Conservation (phyloP, 768 basidiomycete genomes). For the Mycena floridula region DNA sequence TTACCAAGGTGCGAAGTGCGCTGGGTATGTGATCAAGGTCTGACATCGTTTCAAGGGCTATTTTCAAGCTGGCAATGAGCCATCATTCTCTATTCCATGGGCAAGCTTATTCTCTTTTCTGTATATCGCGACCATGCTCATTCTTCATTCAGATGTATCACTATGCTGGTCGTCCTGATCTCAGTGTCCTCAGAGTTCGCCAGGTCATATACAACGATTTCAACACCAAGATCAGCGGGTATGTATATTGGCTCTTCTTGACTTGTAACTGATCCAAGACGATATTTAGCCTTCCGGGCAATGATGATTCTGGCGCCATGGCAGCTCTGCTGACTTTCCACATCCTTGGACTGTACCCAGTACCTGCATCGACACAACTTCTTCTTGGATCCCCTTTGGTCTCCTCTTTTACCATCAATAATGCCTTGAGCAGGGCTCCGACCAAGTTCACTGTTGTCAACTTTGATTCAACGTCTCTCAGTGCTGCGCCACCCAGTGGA, state of each 20-base stretch:
- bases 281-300: constrained; percentile 35
- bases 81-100: constrained; percentile 42
- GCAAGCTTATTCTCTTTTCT: too few relatives aligned
- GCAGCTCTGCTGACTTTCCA: constrained; percentile 44
- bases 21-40: too few relatives aligned
- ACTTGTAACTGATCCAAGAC: background rate
- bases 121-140: too few relatives aligned
- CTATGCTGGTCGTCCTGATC: constrained; percentile 44
- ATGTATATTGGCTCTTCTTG: constrained; percentile 6
- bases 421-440: constrained; percentile 28
- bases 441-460: constrained; percentile 35
- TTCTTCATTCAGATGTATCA: too few relatives aligned
- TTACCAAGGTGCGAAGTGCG: too few relatives aligned
- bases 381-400: constrained; percentile 43
- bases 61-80: constrained; percentile 44
- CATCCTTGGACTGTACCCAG: constrained; percentile 44
- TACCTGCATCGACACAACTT: constrained; percentile 38
- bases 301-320: constrained; percentile 51
- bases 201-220: constrained; percentile 38
- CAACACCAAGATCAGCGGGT: constrained; percentile 40
- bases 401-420: constrained; percentile 36
- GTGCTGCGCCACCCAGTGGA: constrained; percentile 29
- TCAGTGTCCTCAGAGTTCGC: constrained; percentile 38
- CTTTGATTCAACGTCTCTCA: constrained; percentile 33
- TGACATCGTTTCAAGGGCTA: too few relatives aligned